Conservation (phyloP, 176 grass and related monocot genomes). For the Stipa capillata region DNA sequence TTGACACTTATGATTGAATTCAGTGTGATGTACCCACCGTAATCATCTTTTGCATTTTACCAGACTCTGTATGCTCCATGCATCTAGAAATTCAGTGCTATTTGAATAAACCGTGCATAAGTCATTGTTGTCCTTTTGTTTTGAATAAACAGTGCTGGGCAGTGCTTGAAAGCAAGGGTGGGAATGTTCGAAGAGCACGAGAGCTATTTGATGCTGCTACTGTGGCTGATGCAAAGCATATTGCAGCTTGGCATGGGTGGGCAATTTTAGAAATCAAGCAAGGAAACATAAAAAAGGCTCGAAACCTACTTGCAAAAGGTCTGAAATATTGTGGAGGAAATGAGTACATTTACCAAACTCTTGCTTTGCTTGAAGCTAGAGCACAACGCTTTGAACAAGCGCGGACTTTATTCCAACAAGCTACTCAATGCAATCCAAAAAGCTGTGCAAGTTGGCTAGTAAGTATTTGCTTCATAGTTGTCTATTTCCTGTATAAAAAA, state of each 20-base stretch:
- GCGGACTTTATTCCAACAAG: conserved; percentile 77
- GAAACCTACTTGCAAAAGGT: conserved; percentile 84
- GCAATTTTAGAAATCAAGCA: conserved; percentile 93
- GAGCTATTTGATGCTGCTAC: conserved; percentile 96
- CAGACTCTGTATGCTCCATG: not conserved
- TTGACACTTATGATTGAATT: not conserved
- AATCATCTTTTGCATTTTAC: not conserved
- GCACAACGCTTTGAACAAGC: conserved; percentile 75
- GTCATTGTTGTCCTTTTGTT: conserved; percentile 11
- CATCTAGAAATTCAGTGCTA: not conserved
- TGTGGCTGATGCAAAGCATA: conserved; percentile 79
- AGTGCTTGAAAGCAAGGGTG: conserved; percentile 79
- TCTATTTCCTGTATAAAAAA: not conserved
- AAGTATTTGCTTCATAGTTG: conserved; percentile 42
- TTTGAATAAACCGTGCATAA: not conserved
- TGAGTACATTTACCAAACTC: conserved; percentile 98
- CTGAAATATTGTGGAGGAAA: conserved; percentile 88
- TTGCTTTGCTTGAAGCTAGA: conserved; percentile 94
- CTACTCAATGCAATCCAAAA: conserved; percentile 82
- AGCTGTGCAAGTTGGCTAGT: conserved; percentile 99
- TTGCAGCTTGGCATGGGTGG: conserved; percentile 97
- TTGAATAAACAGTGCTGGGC: conserved; percentile 81
- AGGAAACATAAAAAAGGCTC: conserved; percentile 92
- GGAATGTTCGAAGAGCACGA: conserved; percentile 78
- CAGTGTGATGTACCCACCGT: not conserved